These are phyloP conservation scores for Colletotrichum sidae DNA, from an alignment of 2,329 filamentous ascomycete species.

Conservation along the genomic window DNA sequence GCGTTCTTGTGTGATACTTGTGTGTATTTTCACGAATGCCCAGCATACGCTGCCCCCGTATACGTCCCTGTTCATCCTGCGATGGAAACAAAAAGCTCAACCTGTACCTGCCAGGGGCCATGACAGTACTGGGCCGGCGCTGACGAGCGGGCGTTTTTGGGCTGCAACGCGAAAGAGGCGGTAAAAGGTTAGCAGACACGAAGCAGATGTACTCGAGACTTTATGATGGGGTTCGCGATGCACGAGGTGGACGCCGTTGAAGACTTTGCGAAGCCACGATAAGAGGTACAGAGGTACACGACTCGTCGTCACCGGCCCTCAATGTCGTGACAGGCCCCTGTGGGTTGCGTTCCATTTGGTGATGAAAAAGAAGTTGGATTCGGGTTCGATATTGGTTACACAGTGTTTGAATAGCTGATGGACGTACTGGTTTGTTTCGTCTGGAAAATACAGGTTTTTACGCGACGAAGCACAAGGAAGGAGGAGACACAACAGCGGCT, in stretches of 20 bases:
- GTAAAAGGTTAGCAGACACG: constrained; percentile 19
- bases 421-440: constrained; percentile 12
- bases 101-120: constrained; percentile 13
- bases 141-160: constrained; percentile 34
- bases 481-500: constrained; percentile 9
- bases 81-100: not conserved
- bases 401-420: not conserved
- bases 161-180: constrained; percentile 35
- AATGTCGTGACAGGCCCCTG: not conserved
- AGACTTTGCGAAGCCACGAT: not conserved
- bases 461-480: not conserved
- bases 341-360: constrained; percentile 15
- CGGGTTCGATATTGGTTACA: not conserved
- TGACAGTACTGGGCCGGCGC: constrained; percentile 24
- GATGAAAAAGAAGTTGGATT: not conserved
- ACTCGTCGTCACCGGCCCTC: not conserved
- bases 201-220: constrained; percentile 21
- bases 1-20: constrained; percentile 5
- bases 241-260: not conserved
- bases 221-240: constrained; percentile 16
- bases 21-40: not conserved
- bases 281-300: constrained; percentile 21
- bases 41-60: not conserved
- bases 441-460: constrained; percentile 12
- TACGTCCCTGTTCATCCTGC: constrained; percentile 2